phyloP scores from a whole-genome alignment of 495 filamentous ascomycete genomes.

The Ascodesmis nigricans region DNA sequence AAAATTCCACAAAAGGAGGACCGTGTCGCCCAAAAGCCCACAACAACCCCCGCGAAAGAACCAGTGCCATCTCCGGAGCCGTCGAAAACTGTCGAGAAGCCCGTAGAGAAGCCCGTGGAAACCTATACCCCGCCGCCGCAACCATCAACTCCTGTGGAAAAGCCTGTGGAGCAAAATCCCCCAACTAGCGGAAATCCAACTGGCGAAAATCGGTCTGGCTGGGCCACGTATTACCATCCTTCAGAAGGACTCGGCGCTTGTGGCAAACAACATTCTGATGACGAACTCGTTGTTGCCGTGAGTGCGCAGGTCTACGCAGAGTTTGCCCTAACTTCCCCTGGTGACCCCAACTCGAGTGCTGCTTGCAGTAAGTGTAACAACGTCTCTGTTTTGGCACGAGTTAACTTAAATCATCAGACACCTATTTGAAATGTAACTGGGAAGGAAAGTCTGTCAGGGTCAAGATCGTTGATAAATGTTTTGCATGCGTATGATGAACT shows the following conservation, averaged over 20 bases:
- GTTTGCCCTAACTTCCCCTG: too few relatives aligned
- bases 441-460: background rate
- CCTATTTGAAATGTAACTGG: slow-evolving; percentile 4
- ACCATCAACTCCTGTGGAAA: slow-evolving; percentile 22
- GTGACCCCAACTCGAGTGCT: too few relatives aligned
- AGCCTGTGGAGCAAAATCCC: slow-evolving; percentile 34
- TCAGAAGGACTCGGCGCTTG: slow-evolving; percentile 25
- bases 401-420: background rate
- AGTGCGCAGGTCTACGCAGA: slow-evolving; percentile 5
- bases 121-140: slow-evolving; percentile 13
- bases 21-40: too few relatives aligned
- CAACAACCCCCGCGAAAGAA: too few relatives aligned
- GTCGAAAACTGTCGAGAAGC: background rate
- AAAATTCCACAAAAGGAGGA: too few relatives aligned
- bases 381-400: slow-evolving; percentile 24
- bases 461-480: slow-evolving; percentile 7
- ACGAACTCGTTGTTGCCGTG: slow-evolving; percentile 24
- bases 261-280: slow-evolving; percentile 12
- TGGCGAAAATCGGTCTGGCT: background rate
- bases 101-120: background rate
- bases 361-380: slow-evolving; percentile 26
- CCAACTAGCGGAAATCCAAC: background rate
- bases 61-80: too few relatives aligned
- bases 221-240: slow-evolving; percentile 25
- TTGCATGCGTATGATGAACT: slow-evolving; percentile 13